phyloP scores from a whole-genome alignment of 345 rosid genomes.

The Mercurialis annua region DNA sequence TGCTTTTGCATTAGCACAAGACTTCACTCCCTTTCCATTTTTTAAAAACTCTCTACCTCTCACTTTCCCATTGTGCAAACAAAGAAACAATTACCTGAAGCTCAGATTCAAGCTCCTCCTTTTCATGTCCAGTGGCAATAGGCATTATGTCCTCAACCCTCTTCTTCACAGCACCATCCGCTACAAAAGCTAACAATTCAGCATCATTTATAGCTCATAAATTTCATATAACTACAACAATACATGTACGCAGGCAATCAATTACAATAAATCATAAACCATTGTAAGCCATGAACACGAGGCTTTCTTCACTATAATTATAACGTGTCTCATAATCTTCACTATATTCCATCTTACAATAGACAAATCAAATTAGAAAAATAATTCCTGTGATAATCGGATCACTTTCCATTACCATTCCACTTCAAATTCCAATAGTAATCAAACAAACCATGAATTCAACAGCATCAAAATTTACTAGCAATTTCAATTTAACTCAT shows the following conservation, averaged over 20 bases:
- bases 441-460: too few relatives aligned
- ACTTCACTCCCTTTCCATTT: not conserved
- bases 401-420: too few relatives aligned
- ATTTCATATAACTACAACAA: not conserved
- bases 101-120: slow-evolving; percentile 81
- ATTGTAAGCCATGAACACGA: not conserved
- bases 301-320: not conserved
- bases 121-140: slow-evolving; percentile 90
- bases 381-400: too few relatives aligned
- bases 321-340: too few relatives aligned
- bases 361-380: too few relatives aligned
- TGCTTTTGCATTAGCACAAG: too few relatives aligned
- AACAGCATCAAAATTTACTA: not conserved
- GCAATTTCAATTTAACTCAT: not conserved
- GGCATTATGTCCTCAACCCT: slow-evolving; percentile 73
- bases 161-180: slow-evolving; percentile 49
- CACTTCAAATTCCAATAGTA: too few relatives aligned
- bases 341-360: too few relatives aligned
- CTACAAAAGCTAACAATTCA: slow-evolving; percentile 23
- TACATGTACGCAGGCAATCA: not conserved
- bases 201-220: not conserved
- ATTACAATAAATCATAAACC: too few relatives aligned
- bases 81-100: slow-evolving; percentile 46
- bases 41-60: not conserved
- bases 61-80: not conserved